Percentiles rank a stretch among this genome's conserved stretches.
Conservation (phyloP, 208 protist genomes). For the Naegleria gruberi region DNA sequence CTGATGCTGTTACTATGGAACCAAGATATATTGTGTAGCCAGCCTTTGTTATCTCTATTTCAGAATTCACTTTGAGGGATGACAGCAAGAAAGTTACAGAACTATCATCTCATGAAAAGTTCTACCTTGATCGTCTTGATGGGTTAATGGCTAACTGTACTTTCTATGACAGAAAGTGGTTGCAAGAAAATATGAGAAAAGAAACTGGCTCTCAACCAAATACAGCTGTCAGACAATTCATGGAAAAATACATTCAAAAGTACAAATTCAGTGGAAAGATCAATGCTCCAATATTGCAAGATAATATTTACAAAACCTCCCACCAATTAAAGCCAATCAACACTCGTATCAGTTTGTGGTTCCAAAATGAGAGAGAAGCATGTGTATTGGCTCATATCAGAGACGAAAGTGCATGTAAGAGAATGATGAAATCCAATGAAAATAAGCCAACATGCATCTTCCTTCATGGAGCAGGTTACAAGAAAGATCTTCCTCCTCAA, state of each 20-base stretch:
- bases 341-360: background rate
- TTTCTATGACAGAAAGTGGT: background rate
- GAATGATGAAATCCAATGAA: background rate
- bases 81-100: background rate
- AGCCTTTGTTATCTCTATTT: background rate
- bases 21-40: background rate
- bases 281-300: too few species aligned
- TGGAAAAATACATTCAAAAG: background rate
- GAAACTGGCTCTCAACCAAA: background rate
- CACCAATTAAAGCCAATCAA: too few species aligned
- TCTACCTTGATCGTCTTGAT: background rate
- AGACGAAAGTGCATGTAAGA: background rate
- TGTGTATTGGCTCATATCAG: background rate
- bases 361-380: background rate
- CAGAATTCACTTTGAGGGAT: background rate
- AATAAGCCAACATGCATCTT: slow-evolving; percentile 7
- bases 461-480: background rate
- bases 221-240: background rate
- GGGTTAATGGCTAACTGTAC: background rate
- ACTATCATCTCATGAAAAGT: background rate
- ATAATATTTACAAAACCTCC: background rate
- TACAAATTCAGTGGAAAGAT: background rate
- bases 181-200: background rate
- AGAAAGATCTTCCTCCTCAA: background rate
- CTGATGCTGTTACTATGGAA: background rate